Evolutionary conservation across 1,139 yeast species (phyloP).

Genomic region (Kluyveromyces sp.): DNA sequence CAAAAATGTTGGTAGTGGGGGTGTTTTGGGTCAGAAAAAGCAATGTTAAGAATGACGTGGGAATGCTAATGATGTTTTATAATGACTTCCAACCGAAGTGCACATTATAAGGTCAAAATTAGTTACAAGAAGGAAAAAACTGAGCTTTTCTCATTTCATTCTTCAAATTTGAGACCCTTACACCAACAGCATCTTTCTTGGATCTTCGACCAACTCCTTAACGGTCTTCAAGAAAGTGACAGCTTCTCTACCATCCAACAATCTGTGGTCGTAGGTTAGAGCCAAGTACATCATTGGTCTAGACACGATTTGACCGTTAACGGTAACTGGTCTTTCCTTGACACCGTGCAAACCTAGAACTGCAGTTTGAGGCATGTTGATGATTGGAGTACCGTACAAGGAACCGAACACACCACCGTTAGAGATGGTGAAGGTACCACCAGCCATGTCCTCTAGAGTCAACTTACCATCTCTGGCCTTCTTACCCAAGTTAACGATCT

Average conservation of each 20-base stretch:
- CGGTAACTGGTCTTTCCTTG: constrained; percentile 95
- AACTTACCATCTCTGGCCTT: constrained; percentile 97
- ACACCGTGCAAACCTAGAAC: constrained; percentile 97
- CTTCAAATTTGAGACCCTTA: constrained; percentile 23
- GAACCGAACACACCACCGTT: constrained; percentile 99
- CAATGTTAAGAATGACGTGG: not conserved
- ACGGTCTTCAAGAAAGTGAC: constrained; percentile 93
- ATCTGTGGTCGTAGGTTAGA: constrained; percentile 95
- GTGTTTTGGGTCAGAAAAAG: not conserved
- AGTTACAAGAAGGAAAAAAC: not conserved
- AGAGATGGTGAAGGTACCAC: constrained; percentile 98
- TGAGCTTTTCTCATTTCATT: not conserved
- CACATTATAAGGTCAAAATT: not conserved
- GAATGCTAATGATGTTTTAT: not conserved
- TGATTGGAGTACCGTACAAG: constrained; percentile 95
- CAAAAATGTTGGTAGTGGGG: not conserved
- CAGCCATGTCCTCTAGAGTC: constrained; percentile 97
- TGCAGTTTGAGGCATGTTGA: constrained; percentile 97
- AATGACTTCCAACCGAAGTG: too few relatives aligned
- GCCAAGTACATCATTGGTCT: constrained; percentile 99
- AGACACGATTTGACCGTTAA: constrained; percentile 89
- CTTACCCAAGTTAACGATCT: constrained; percentile 71
- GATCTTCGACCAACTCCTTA: constrained; percentile 97
- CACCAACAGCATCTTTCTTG: constrained; percentile 91
- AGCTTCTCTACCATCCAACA: constrained; percentile 98